phyloP scores from a whole-genome alignment of 129 eudicot genomes.

The Glebionis coronaria region DNA sequence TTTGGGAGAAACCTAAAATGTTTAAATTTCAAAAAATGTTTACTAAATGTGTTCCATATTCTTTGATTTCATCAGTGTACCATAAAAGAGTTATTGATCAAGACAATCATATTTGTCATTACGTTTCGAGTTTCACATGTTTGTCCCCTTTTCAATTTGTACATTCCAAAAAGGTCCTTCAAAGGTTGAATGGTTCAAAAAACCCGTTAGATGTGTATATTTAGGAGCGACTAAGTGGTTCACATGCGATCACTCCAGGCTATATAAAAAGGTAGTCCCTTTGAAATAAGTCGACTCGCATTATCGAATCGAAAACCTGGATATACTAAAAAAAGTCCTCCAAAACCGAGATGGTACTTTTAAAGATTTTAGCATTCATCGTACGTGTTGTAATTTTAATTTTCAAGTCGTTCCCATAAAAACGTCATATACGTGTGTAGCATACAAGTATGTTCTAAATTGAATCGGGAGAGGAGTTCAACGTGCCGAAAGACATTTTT shows the following conservation, averaged over 20 bases:
- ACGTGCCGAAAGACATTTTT: no score
- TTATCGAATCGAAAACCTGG: no score
- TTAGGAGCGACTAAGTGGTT: no score
- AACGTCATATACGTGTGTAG: no score
- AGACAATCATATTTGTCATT: conserved; percentile 22
- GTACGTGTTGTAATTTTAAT: background rate
- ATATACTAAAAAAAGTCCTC: conserved; percentile 19
- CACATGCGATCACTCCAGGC: no score
- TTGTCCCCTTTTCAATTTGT: background rate
- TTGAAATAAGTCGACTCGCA: no score
- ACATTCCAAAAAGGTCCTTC: conserved; percentile 15
- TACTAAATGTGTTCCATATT: conserved; percentile 7
- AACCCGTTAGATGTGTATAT: no score
- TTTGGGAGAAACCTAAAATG: conserved; percentile 28
- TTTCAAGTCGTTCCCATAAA: background rate
- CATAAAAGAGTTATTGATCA: conserved; percentile 14
- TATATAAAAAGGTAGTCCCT: no score
- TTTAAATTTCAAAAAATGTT: conserved; percentile 11
- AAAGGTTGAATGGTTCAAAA: no score
- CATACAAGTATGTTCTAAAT: no score
- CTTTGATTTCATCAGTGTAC: conserved; percentile 14
- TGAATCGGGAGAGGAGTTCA: no score
- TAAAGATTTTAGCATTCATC: background rate
- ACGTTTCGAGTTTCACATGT: conserved; percentile 4
- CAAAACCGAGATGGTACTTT: background rate